Percentiles rank a stretch among this genome's conserved stretches.
These are phyloP conservation scores for Suillus cothurnatus DNA, from an alignment of 768 basidiomycete genomes.

Conservation along the genomic window DNA sequence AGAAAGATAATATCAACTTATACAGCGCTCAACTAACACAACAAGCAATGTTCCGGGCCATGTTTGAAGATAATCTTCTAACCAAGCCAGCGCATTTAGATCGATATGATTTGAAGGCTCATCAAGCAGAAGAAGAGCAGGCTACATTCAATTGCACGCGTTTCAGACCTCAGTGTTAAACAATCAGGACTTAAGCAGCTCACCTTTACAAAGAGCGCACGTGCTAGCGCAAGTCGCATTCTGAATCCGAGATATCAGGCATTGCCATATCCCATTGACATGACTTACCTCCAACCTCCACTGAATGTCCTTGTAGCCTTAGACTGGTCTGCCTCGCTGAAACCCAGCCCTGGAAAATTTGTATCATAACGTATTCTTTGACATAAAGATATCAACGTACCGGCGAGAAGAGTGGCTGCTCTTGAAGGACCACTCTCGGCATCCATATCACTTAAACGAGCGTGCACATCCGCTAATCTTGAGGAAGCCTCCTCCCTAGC, in stretches of 20 bases:
- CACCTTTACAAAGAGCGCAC: slow-evolving; percentile 96
- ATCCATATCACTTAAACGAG: slow-evolving; percentile 94
- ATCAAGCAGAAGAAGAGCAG: slow-evolving; percentile 78
- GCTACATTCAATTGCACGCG: slow-evolving; percentile 39
- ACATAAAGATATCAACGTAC: slow-evolving; percentile 36
- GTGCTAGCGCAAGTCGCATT: slow-evolving; percentile 94
- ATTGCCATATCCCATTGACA: background rate
- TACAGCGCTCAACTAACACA: slow-evolving; percentile 57
- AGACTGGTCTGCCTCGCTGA: slow-evolving; percentile 85
- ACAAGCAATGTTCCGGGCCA: slow-evolving; percentile 93
- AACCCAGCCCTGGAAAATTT: slow-evolving; percentile 72
- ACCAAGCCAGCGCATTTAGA: slow-evolving; percentile 95
- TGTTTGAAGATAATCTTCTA: slow-evolving; percentile 95
- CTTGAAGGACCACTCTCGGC: slow-evolving; percentile 96
- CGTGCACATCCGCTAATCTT: slow-evolving; percentile 86
- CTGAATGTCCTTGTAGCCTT: slow-evolving; percentile 85
- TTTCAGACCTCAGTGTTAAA: slow-evolving; percentile 11
- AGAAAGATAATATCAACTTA: slow-evolving; percentile 8
- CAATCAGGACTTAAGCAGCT: background rate
- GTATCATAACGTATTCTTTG: slow-evolving; percentile 1
- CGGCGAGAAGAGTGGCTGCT: slow-evolving; percentile 87
- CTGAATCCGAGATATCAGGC: slow-evolving; percentile 38
- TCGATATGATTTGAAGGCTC: slow-evolving; percentile 98
- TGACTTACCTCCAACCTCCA: slow-evolving; percentile 89
- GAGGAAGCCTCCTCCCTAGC: slow-evolving; percentile 83